Base-by-base conservation (phyloP, 208 protist genomes). In the Acanthamoeba royreba region DNA sequence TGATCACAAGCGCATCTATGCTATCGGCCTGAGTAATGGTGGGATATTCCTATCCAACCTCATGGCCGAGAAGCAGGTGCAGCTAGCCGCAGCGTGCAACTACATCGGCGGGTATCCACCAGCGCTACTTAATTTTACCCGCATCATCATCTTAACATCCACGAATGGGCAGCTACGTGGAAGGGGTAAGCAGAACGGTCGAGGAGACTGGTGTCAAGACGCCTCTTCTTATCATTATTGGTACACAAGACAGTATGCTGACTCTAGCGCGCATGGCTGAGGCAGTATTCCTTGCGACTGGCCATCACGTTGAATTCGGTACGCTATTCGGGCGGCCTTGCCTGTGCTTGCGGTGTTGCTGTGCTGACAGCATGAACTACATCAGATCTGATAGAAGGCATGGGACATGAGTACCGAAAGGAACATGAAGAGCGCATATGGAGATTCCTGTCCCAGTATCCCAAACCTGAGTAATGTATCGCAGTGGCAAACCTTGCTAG, bases 301-400 rank as follows among this genome's bases (percentile, higher is more conserved):
- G 77, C 77, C 77, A 86, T 25, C 77, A 53, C 77, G 77, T 86
- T 15, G 47, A 86, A 35, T 86, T 86, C 28, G 77, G 77, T 86
- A 86, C 77, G 19, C 1, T 85, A 25, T 83, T n/a, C n/a, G 7
- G 9, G 4, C 43, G 35, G 35, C n/a, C n/a, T n/a, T n/a, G 35
- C n/a, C 72, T 83, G 19, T 86, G n/a, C 40, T 52, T 35, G 28
- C 42, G 25, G 42, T 86, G 25, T 4, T 55, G 4, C 2, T 17
- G 35, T 17, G 35, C 22, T 31, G 38, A n/a, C 19, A n/a, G 38
- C 69, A n/a, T 43, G 38, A 19, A 2, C 69, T 8, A 35, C 38
- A 22, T 35, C 11, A 86, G 77, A 86, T 7, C 25, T 52, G 38
- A 35, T 86, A 15, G 45, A 22, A 13, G 77, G 77, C 13, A 55